Conservation (phyloP, 179 eudicot species). For the Beta lomatogona region DNA sequence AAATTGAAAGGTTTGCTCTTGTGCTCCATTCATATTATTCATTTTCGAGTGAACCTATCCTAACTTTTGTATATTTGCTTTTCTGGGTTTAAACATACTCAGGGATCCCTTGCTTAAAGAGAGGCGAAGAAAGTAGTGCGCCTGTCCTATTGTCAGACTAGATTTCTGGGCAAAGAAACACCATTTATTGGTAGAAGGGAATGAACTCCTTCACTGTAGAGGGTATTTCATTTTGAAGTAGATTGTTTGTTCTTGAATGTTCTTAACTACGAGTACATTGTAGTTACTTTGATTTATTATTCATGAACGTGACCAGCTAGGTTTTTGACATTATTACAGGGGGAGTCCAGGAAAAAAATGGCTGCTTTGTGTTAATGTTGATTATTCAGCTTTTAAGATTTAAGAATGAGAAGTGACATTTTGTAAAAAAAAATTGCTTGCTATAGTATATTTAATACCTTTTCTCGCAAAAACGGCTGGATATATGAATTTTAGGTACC, state of each 20-base stretch:
- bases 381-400: too few relatives aligned
- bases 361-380: too few relatives aligned
- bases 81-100: neutral
- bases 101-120: conserved; percentile 42
- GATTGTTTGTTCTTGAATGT: conserved; percentile 14
- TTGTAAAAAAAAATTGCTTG: too few relatives aligned
- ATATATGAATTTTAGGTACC: too few relatives aligned
- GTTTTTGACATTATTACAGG: neutral
- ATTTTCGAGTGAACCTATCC: neutral
- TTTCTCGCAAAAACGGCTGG: too few relatives aligned
- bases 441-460: too few relatives aligned
- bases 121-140: conserved; percentile 32
- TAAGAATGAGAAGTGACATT: too few relatives aligned
- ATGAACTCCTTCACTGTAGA: conserved; percentile 20
- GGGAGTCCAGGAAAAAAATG: too few relatives aligned
- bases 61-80: neutral
- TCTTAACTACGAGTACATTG: conserved; percentile 15
- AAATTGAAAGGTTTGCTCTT: conserved; percentile 63
- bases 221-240: conserved; percentile 25
- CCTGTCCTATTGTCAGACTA: conserved; percentile 8
- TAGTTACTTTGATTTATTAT: conserved; percentile 20
- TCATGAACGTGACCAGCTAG: conserved; percentile 20
- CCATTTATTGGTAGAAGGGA: conserved; percentile 9
- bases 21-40: neutral
- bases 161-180: conserved; percentile 4